Percentiles rank a stretch among this genome's conserved stretches.
These are phyloP conservation scores for Acanthamoeba pearcei DNA, from an alignment of 208 protist species.

Conservation along the genomic window DNA sequence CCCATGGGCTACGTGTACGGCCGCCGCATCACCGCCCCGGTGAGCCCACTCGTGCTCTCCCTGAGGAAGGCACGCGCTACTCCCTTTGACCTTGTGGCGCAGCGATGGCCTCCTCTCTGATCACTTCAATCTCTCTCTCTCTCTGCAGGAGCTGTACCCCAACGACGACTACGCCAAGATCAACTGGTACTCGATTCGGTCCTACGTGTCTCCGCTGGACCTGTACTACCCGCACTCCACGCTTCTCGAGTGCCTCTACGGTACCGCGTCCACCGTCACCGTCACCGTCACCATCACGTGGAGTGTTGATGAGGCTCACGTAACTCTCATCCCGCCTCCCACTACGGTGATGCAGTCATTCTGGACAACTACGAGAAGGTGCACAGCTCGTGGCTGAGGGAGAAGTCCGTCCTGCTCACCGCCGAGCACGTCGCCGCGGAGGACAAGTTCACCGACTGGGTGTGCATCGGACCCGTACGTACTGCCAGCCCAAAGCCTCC, in stretches of 20 bases:
- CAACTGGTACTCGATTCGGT: conserved; percentile 90
- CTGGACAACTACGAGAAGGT: conserved; percentile 92
- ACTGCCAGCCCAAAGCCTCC: background rate
- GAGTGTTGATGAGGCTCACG: too few species aligned
- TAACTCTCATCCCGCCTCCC: too few species aligned
- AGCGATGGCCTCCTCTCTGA: too few species aligned
- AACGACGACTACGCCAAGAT: conserved; percentile 90
- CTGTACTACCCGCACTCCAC: conserved; percentile 94
- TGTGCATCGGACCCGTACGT: conserved; percentile 95
- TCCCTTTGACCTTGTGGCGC: too few species aligned
- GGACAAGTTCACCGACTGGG: conserved; percentile 97
- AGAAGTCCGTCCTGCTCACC: conserved; percentile 89
- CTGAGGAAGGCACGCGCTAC: conserved; percentile 85
- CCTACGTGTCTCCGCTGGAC: conserved; percentile 90
- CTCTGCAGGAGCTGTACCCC: conserved; percentile 92
- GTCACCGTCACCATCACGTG: too few species aligned
- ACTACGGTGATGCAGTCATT: conserved; percentile 64
- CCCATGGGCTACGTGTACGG: conserved; percentile 98
- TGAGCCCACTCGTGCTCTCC: conserved; percentile 87
- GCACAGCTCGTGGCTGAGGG: conserved; percentile 90
- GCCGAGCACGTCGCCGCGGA: conserved; percentile 96
- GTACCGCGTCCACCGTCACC: background rate
- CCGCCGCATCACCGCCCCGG: conserved; percentile 86
- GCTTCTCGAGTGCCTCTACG: conserved; percentile 87
- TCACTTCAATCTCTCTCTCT: too few species aligned